These are phyloP conservation scores for Solanum corneliomulleri DNA, from an alignment of 257 asterid genomes.

Conservation along the genomic window DNA sequence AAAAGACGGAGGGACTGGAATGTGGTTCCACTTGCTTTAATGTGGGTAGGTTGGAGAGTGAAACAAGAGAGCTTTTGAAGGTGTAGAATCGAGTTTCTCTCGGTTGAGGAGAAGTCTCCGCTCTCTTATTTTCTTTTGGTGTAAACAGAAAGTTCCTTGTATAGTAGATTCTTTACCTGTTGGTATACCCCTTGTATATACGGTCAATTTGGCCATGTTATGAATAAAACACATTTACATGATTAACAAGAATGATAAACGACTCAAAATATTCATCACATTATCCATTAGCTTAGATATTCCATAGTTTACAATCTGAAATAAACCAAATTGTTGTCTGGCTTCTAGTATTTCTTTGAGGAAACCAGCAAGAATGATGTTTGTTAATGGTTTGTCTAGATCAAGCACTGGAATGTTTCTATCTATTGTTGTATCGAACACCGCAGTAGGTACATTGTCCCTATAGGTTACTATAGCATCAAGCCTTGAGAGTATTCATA, in stretches of 20 bases:
- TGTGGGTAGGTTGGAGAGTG: neutral
- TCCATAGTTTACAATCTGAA: constrained; percentile 17
- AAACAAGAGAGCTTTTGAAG: neutral
- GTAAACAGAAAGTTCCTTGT: neutral
- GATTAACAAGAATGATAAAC: neutral
- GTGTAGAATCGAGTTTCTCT: neutral
- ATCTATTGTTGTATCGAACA: neutral
- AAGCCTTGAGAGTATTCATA: neutral
- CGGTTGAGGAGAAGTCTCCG: neutral
- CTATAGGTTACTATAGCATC: neutral
- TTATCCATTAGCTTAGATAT: neutral
- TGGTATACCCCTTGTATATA: neutral
- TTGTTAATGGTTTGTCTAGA: neutral
- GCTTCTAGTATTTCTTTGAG: neutral
- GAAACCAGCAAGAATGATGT: neutral
- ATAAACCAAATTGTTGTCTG: neutral
- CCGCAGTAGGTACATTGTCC: neutral
- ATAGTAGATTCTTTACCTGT: neutral
- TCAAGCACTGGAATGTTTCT: neutral
- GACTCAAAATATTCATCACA: neutral
- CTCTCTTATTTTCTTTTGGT: neutral
- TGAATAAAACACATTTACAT: neutral
- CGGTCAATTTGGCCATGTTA: neutral
- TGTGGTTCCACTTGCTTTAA: neutral
- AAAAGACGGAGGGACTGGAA: neutral